Evolutionary conservation across 768 basidiomycete genomes (phyloP), one percentile per base, ranked within the genome.

Genomic region (Pleurotus tuber-regium): DNA sequence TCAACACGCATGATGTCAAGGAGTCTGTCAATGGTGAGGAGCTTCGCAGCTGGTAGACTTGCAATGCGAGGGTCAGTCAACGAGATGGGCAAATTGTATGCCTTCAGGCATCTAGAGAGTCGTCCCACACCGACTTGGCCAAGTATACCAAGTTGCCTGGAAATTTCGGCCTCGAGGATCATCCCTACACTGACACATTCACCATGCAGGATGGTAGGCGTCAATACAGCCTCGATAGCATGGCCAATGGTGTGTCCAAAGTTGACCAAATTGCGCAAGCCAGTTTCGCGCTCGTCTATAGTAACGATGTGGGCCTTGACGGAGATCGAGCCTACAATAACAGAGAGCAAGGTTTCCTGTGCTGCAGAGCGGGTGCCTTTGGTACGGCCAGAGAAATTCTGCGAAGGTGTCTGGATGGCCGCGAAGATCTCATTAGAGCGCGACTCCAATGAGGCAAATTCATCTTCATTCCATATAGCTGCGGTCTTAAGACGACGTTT

Each of bases 221-320:
- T 96, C 51, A 98, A 73, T 31, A 98, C 83, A 6, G 94, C 97
- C 70, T 99, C 97, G 61, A 98, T 95, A 12, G 96, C 97, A 71
- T 99, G 97, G 0, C 97, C 97, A 61, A 99, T 95, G 36, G 89
- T 93, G 69, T 99, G 97, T 1, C 97, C 97, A 63, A 98, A 98
- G 70, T 99, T 99, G 75, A 99, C 96, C 49, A 99, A 85, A 73
- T 98, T 98, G 57, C 97, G 90, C 35, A 99, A 79, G 18, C 97
- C 92, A 0, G 94, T 94, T 72, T 99, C 97, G 63, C 88, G 90
- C 68, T 95, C 92, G 71, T 99, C 97, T 59, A 92, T 80, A 28
- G 96, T 95, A 55, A 98, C 97, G 60, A 98, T 98, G 69, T 98
- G 89, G 0, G 97, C 84, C 69, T 98, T 99, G 55, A 98, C 95